These are phyloP conservation scores for Pontederia paniculata DNA, from an alignment of 176 grass and related monocot species.

Conservation along the genomic window DNA sequence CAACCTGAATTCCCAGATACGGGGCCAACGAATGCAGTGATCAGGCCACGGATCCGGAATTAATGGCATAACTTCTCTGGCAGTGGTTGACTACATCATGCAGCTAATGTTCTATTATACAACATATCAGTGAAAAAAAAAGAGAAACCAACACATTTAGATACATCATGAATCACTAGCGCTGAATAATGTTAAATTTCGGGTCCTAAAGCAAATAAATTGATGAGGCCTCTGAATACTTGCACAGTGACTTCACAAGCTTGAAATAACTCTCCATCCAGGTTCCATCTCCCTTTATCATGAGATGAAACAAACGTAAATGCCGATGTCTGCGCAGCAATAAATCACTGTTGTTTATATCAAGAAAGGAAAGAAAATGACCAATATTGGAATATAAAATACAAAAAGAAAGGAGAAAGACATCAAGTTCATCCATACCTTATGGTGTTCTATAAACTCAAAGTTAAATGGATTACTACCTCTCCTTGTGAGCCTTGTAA, in stretches of 20 bases:
- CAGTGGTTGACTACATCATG: no score
- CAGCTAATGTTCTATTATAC: no score
- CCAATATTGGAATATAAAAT: background rate
- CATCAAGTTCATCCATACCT: constrained; percentile 27
- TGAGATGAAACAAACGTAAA: constrained; percentile 70
- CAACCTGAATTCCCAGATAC: no score
- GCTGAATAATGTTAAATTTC: constrained; percentile 37
- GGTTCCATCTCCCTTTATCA: constrained; percentile 59
- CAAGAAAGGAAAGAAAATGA: background rate
- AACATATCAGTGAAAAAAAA: no score
- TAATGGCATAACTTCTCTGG: no score
- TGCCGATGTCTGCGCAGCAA: constrained; percentile 46
- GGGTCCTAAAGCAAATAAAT: constrained; percentile 45
- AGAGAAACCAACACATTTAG: no score
- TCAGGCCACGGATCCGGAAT: no score
- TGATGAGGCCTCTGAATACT: constrained; percentile 40
- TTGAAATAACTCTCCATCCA: constrained; percentile 61
- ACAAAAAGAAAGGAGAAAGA: background rate
- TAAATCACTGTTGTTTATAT: background rate
- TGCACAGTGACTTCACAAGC: constrained; percentile 34
- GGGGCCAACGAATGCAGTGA: no score
- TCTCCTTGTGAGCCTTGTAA: constrained; percentile 71
- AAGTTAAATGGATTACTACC: constrained; percentile 65
- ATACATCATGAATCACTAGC: no score
- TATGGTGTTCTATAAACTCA: constrained; percentile 86